Conservation (phyloP, 1,284 basidiomycete genomes). For the Leccinum holopus region DNA sequence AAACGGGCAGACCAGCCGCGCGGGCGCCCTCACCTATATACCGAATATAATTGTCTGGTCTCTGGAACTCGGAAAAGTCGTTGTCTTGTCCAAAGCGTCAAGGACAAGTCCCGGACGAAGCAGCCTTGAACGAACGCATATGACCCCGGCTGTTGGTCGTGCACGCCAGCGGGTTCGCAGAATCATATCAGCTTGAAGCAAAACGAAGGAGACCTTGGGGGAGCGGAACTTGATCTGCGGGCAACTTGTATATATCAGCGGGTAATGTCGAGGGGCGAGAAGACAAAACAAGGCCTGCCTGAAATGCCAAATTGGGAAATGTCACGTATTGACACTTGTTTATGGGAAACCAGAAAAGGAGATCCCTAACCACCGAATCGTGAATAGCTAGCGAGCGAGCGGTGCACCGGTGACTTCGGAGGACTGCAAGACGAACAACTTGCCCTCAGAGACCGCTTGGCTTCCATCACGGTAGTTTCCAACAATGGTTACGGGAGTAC, state of each 20-base stretch:
- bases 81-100: conserved; percentile 55
- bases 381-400: no score
- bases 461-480: background rate
- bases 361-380: conserved; percentile 5
- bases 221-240: conserved; percentile 31
- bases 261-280: no score
- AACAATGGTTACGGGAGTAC: background rate
- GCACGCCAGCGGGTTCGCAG: conserved; percentile 54
- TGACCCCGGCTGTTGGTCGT: conserved; percentile 51
- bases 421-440: background rate
- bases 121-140: conserved; percentile 42
- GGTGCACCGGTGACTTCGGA: no score
- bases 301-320: conserved; percentile 15
- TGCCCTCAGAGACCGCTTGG: background rate
- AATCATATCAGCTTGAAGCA: conserved; percentile 58
- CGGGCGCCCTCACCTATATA: conserved; percentile 66
- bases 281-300: no score
- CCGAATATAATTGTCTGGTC: conserved; percentile 86
- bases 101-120: conserved; percentile 5
- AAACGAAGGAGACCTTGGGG: conserved; percentile 61
- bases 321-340: conserved; percentile 15
- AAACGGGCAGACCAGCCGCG: background rate
- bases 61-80: conserved; percentile 71
- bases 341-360: conserved; percentile 19
- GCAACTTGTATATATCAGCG: no score